These are phyloP conservation scores for Diophrys sp. DNA, from an alignment of 73 alveolate species.

Conservation along the genomic window DNA sequence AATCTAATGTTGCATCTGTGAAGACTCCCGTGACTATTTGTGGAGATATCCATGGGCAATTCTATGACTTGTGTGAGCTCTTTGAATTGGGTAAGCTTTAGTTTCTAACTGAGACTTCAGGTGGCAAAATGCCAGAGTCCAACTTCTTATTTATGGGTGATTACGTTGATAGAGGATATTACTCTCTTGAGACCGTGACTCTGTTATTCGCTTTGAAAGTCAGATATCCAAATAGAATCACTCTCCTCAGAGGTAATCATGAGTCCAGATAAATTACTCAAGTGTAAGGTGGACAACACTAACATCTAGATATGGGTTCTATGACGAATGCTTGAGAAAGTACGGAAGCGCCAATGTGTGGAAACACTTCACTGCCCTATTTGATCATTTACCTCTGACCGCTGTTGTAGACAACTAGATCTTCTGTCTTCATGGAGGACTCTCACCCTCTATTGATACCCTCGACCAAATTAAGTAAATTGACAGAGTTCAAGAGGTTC, in stretches of 20 bases:
- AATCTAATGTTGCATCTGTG: conserved; percentile 77
- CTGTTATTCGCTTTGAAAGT: conserved; percentile 72
- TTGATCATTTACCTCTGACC: conserved; percentile 89
- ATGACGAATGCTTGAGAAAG: conserved; percentile 91
- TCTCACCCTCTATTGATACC: conserved; percentile 88
- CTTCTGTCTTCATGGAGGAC: conserved; percentile 94
- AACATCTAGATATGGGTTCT: no score
- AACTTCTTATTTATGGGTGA: conserved; percentile 76
- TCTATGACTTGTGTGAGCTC: conserved; percentile 69
- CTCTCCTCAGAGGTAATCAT: conserved; percentile 93
- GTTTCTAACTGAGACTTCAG: no score
- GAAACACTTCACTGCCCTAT: conserved; percentile 88
- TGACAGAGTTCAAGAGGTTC: conserved; percentile 72
- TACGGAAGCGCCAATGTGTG: conserved; percentile 93
- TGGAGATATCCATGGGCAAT: conserved; percentile 90
- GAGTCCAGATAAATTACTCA: conserved; percentile 88
- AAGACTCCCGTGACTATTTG: conserved; percentile 84
- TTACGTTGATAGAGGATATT: no score
- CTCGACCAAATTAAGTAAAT: conserved; percentile 82
- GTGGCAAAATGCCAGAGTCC: conserved; percentile 87
- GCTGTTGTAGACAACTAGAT: conserved; percentile 92
- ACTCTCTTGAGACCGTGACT: conserved; percentile 79
- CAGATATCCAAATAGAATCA: conserved; percentile 79
- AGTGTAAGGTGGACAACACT: no score
- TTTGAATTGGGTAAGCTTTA: conserved; percentile 83